Conservation (phyloP, 345 rosid genomes). For the Cardamine resedifolia region DNA sequence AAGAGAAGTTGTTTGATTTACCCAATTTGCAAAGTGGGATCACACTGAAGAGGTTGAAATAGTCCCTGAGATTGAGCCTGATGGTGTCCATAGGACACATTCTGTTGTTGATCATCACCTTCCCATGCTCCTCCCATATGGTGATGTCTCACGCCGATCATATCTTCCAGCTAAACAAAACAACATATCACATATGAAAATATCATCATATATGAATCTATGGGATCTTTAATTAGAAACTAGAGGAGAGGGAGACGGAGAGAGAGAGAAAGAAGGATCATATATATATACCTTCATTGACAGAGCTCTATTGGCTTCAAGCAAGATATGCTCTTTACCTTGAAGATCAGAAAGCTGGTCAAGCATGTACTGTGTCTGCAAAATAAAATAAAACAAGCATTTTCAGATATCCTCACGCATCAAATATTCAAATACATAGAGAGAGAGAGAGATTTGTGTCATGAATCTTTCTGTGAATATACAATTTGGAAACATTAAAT, state of each 20-base stretch:
- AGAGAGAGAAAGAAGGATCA: slow-evolving; percentile 4
- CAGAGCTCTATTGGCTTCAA: slow-evolving; percentile 87
- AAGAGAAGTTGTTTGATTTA: slow-evolving; percentile 28
- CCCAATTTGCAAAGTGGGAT: slow-evolving; percentile 98
- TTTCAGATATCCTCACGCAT: not conserved
- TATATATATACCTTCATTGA: slow-evolving; percentile 61
- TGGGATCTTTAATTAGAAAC: not conserved
- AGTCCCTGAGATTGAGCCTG: slow-evolving; percentile 70
- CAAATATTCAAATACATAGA: not conserved
- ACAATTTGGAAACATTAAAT: not conserved
- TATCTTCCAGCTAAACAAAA: slow-evolving; percentile 74
- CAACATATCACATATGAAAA: not conserved
- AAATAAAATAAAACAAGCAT: not conserved
- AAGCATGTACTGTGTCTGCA: slow-evolving; percentile 88
- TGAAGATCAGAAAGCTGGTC: slow-evolving; percentile 95
- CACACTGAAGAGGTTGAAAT: slow-evolving; percentile 80
- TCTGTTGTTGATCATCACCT: slow-evolving; percentile 60
- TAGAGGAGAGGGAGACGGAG: not conserved
- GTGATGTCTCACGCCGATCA: slow-evolving; percentile 57
- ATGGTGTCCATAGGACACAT: slow-evolving; percentile 58
- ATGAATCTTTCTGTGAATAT: not conserved
- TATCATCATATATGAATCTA: not conserved
- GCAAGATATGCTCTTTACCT: slow-evolving; percentile 75
- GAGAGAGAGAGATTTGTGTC: not conserved
- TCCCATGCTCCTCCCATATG: slow-evolving; percentile 73